These are phyloP conservation scores for Mycena epipterygia DNA, from an alignment of 768 basidiomycete species.

Conservation along the genomic window DNA sequence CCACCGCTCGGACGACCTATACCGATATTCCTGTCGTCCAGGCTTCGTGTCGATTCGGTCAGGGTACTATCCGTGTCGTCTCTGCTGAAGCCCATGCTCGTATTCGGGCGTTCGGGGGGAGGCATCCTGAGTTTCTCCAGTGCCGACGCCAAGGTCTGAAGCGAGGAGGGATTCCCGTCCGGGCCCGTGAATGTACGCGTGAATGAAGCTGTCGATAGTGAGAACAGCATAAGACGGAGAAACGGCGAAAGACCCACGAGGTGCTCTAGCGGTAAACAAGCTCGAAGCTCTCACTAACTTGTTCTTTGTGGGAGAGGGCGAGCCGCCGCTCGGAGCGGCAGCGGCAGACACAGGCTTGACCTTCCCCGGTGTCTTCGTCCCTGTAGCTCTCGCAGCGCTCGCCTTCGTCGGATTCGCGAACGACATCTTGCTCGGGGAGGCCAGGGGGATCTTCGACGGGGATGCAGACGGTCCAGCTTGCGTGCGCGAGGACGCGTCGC, in stretches of 20 bases:
- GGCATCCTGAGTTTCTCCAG: slow-evolving; percentile 79
- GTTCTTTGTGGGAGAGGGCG: slow-evolving; percentile 33
- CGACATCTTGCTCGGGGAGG: slow-evolving; percentile 31
- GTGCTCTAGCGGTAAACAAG: slow-evolving; percentile 30
- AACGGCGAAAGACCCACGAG: slow-evolving; percentile 19
- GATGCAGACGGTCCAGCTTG: slow-evolving; percentile 5
- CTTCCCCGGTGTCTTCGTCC: slow-evolving; percentile 20
- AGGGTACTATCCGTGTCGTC: slow-evolving; percentile 42
- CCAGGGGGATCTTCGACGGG: slow-evolving; percentile 28
- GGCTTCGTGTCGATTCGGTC: slow-evolving; percentile 31
- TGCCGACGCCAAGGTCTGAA: slow-evolving; percentile 77
- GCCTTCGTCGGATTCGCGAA: slow-evolving; percentile 34
- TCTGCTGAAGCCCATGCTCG: slow-evolving; percentile 76
- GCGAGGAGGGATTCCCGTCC: slow-evolving; percentile 55
- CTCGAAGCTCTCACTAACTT: slow-evolving; percentile 29
- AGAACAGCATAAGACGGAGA: background rate
- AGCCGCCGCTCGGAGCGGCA: slow-evolving; percentile 16
- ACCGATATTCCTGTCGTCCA: slow-evolving; percentile 35
- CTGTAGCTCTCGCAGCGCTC: slow-evolving; percentile 28
- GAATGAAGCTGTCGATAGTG: slow-evolving; percentile 22
- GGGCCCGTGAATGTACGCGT: slow-evolving; percentile 34
- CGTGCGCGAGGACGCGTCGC: slow-evolving; percentile 1
- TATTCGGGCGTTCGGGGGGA: slow-evolving; percentile 75
- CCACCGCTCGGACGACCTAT: slow-evolving; percentile 33
- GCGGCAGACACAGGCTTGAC: slow-evolving; percentile 34